Percentiles rank a stretch among this genome's conserved stretches.
phyloP scores from a whole-genome alignment of 805 yeast genomes.

The Candida pseudoglaebosa region DNA sequence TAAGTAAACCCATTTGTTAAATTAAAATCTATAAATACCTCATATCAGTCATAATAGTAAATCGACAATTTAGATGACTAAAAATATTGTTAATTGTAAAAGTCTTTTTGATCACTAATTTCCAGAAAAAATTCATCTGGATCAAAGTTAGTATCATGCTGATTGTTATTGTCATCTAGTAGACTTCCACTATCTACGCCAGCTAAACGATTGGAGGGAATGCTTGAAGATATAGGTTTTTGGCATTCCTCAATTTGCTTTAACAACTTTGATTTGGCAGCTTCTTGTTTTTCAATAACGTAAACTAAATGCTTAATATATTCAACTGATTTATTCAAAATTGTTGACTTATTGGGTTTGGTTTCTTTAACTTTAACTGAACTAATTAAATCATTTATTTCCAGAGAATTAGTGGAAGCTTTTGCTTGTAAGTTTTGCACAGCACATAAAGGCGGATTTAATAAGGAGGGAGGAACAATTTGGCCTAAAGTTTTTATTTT shows the following conservation, averaged over 20 bases:
- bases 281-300: conserved; percentile 55
- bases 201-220: neutral
- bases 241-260: conserved; percentile 17
- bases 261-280: conserved; percentile 39
- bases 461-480: conserved; percentile 72
- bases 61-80: too few species aligned
- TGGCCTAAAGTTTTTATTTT: conserved; percentile 79
- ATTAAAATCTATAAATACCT: conserved; percentile 1
- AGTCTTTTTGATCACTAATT: conserved; percentile 9
- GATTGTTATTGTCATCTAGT: neutral
- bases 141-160: conserved; percentile 15
- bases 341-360: conserved; percentile 79
- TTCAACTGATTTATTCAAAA: conserved; percentile 73
- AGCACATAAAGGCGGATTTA: conserved; percentile 44
- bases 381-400: conserved; percentile 32
- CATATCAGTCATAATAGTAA: neutral
- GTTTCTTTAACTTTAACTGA: conserved; percentile 54
- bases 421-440: conserved; percentile 39
- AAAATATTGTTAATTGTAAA: conserved; percentile 3
- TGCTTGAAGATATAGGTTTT: conserved; percentile 1
- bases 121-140: conserved; percentile 27
- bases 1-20: neutral
- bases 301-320: conserved; percentile 65
- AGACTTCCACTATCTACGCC: neutral
- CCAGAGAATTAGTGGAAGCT: conserved; percentile 24